Evolutionary conservation across 2,329 filamentous ascomycete genomes (phyloP).

Genomic region (Aspergillus pseudoviridinutans): DNA sequence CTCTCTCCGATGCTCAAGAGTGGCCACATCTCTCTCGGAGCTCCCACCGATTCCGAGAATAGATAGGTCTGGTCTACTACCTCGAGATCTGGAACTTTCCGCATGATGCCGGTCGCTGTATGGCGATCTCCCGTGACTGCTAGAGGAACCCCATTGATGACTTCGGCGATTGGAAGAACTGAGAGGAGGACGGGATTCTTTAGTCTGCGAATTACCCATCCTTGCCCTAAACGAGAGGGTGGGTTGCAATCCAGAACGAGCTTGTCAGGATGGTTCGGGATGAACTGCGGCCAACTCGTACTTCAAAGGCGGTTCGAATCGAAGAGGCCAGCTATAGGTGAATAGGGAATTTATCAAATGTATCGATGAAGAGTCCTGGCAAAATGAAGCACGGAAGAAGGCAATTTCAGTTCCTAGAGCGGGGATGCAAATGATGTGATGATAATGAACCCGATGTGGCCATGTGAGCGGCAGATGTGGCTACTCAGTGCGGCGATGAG

Average conservation of each 20-base stretch:
- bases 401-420: slow-evolving; percentile 10
- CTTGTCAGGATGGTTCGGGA: not conserved
- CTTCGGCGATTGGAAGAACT: slow-evolving; percentile 25
- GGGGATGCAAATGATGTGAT: slow-evolving; percentile 8
- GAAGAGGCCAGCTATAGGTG: not conserved
- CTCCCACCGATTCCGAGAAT: slow-evolving; percentile 53
- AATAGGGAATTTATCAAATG: slow-evolving; percentile 1
- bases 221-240: slow-evolving; percentile 8
- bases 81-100: slow-evolving; percentile 46
- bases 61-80: slow-evolving; percentile 56
- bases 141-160: slow-evolving; percentile 26
- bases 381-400: slow-evolving; percentile 6
- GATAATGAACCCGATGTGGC: slow-evolving; percentile 22
- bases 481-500: slow-evolving; percentile 20
- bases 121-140: slow-evolving; percentile 26
- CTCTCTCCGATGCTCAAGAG: slow-evolving; percentile 65
- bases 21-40: slow-evolving; percentile 47
- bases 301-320: not conserved
- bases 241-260: not conserved
- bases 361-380: not conserved
- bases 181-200: slow-evolving; percentile 39
- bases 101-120: slow-evolving; percentile 27
- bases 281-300: not conserved
- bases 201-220: slow-evolving; percentile 48
- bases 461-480: slow-evolving; percentile 24